Percentiles rank a stretch among this genome's conserved stretches.
phyloP scores from a whole-genome alignment of 108 stramenopile genomes.

The Nitzschia putrida region DNA sequence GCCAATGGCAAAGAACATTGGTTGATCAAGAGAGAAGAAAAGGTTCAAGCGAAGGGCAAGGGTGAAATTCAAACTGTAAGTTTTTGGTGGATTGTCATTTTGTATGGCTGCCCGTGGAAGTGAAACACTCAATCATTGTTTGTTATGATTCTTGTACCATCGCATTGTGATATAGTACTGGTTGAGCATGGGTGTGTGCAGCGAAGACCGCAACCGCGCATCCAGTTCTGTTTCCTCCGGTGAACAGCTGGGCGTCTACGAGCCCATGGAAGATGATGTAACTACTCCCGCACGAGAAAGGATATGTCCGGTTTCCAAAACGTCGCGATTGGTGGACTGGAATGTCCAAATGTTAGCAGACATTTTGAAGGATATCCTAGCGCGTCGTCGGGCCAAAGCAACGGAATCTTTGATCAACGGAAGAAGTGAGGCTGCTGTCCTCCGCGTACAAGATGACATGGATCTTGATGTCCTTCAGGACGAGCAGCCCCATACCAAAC shows the following conservation, averaged over 20 bases:
- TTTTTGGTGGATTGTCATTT: not conserved
- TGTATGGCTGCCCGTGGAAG: not conserved
- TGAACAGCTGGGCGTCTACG: not conserved
- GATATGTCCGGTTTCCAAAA: no score
- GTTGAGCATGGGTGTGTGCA: not conserved
- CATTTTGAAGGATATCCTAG: constrained; percentile 18
- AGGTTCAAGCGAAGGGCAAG: constrained; percentile 53
- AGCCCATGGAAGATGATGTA: constrained; percentile 18
- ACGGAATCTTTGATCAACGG: not conserved
- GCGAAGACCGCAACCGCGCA: not conserved
- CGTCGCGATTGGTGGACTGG: constrained; percentile 10
- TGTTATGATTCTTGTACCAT: no score
- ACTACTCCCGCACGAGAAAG: no score
- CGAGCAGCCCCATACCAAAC: no score
- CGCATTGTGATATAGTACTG: not conserved
- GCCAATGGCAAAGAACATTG: constrained; percentile 17
- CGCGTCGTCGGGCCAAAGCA: constrained; percentile 1
- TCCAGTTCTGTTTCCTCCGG: not conserved
- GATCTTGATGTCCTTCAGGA: no score
- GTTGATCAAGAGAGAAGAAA: constrained; percentile 34
- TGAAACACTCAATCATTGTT: no score
- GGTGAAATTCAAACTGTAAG: constrained; percentile 43
- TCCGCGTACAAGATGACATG: no score
- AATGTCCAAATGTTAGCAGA: constrained; percentile 9
- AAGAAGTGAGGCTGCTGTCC: not conserved